A percentile compares a stretch with the other conserved stretches of the same genome.
Conservation (phyloP, 352 stramenopile species). For the Pythium dissimile region DNA sequence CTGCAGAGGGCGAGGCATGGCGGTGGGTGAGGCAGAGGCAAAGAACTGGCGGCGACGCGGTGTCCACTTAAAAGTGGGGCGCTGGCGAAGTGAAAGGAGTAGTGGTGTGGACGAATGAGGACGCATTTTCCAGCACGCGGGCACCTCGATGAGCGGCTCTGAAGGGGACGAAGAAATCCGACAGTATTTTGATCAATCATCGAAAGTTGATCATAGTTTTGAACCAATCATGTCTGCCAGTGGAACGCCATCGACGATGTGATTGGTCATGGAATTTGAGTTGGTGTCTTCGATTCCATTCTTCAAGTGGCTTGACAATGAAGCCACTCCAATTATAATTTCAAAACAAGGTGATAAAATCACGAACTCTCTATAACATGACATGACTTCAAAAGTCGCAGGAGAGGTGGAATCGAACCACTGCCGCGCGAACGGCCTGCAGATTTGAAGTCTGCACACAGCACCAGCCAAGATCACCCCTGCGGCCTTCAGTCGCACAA, state of each 20-base stretch:
- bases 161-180: background rate
- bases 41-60: background rate
- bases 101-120: slow-evolving; percentile 20
- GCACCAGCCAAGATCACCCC: slow-evolving; percentile 89
- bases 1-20: slow-evolving; percentile 50
- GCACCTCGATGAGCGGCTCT: slow-evolving; percentile 2
- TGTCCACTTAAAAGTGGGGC: background rate
- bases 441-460: slow-evolving; percentile 93
- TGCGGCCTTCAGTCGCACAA: slow-evolving; percentile 23
- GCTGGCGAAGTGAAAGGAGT: background rate
- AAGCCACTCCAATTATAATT: background rate
- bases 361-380: no score
- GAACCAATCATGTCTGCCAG: background rate
- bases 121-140: slow-evolving; percentile 1
- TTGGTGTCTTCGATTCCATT: slow-evolving; percentile 1
- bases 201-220: background rate
- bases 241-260: background rate
- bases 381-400: slow-evolving; percentile 85
- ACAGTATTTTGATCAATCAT: slow-evolving; percentile 12
- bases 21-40: background rate
- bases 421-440: slow-evolving; percentile 87
- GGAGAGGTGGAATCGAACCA: slow-evolving; percentile 90
- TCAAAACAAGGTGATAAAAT: slow-evolving; percentile 20
- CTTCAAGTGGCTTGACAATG: slow-evolving; percentile 19
- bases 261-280: slow-evolving; percentile 12